These are phyloP conservation scores for Aureobasidium namibiae DNA, from an alignment of 2,329 filamentous ascomycete species.

Conservation along the genomic window DNA sequence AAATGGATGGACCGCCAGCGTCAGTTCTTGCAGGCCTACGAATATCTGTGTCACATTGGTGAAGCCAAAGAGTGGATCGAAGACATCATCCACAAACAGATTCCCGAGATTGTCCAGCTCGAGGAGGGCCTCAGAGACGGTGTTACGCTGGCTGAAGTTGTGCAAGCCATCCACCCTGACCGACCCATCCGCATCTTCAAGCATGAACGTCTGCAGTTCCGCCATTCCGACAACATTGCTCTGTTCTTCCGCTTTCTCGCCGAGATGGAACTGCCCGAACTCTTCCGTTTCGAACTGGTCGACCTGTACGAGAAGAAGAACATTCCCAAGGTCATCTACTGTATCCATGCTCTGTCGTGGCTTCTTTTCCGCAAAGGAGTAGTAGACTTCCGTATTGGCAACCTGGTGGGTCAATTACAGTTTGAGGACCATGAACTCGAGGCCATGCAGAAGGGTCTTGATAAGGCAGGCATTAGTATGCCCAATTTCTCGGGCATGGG, in stretches of 20 bases:
- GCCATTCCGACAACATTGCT: constrained; percentile 96
- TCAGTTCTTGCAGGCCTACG: constrained; percentile 92
- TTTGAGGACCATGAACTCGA: constrained; percentile 98
- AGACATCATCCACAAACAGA: constrained; percentile 71
- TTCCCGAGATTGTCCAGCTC: constrained; percentile 86
- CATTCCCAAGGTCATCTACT: constrained; percentile 98
- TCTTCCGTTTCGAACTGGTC: constrained; percentile 94
- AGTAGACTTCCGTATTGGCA: constrained; percentile 91
- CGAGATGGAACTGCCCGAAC: constrained; percentile 83
- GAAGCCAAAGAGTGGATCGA: constrained; percentile 99
- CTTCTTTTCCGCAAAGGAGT: constrained; percentile 92
- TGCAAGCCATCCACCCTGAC: constrained; percentile 76
- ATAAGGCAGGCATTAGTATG: constrained; percentile 92
- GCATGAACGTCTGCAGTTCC: constrained; percentile 76
- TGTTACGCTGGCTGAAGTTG: constrained; percentile 87
- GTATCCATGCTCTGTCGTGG: constrained; percentile 95
- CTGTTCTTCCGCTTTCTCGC: constrained; percentile 91
- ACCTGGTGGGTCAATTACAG: constrained; percentile 89
- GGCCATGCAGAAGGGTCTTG: constrained; percentile 91
- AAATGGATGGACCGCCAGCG: constrained; percentile 99
- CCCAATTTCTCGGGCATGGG: constrained; percentile 98
- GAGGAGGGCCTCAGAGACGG: constrained; percentile 90
- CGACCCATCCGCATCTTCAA: constrained; percentile 75
- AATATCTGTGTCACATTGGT: constrained; percentile 97
- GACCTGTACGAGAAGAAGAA: constrained; percentile 99